Base-by-base conservation (phyloP, 495 filamentous ascomycete genomes). In the Schizothecium vesticola region DNA sequence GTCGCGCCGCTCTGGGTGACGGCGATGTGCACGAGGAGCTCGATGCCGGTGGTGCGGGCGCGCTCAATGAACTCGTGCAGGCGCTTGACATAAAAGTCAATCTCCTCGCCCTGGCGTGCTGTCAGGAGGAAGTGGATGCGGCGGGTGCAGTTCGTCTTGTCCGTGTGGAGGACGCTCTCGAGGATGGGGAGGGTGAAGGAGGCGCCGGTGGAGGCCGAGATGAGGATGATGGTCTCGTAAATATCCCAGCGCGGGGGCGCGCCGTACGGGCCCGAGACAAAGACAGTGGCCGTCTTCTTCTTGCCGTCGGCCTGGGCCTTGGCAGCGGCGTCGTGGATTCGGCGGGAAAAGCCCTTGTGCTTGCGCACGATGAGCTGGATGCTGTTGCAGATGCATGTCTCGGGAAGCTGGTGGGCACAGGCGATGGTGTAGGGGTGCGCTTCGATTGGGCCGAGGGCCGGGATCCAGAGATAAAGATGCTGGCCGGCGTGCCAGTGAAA, bases 361-460 rank as follows among this genome's bases (percentile, higher is more conserved):
- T 89, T 86, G 59, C 90, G 87, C 11, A 95, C 82, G 22, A 92
- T 81, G 51, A 96, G 87, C 69, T 93, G 90, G 69, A 95, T 82
- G 73, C 82, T 83, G 69, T 85, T 84, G 78, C 82, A 86, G 70
- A 80, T 80, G 66, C 82, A 85, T 8, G 77, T 81, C 22, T 77
- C 77, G 1, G 79, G 76, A 24, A 80, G 61, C 67, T 78, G 78
- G 62, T 81, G 82, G 3, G 80, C 76, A 55, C 80, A 83, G 25
- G 88, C 85, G 66, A 96, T 92, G 8, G 92, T 94, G 74, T 94
- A 95, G 0, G 93, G 93, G 65, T 97, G 93, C 1, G 86, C 86
- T 75, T 96, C 90, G 4, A 93, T 73, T 0, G 86, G 86, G 0
- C 85, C 87, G 9, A 96, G 76, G 4, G 80, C 82, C 68, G 91